Base-by-base conservation (phyloP, 768 basidiomycete species). In the Pleurotus citrinopileatus region DNA sequence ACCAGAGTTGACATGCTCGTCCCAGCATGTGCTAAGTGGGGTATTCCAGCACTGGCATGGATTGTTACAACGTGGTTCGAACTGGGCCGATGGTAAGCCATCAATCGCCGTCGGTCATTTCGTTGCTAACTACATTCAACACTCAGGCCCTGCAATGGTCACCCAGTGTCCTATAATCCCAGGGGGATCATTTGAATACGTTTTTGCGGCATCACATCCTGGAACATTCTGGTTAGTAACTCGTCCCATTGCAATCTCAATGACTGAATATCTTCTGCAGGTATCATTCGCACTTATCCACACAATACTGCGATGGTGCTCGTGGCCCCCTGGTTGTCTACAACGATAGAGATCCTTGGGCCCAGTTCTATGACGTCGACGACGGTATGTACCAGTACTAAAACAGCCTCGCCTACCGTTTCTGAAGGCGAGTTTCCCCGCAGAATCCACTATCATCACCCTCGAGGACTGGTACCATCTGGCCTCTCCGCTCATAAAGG, bases 371-470 rank as follows among this genome's bases (percentile, higher is more conserved):
- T 53, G 62, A 62, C 40, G 56, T 63, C 28, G 61, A 62, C 40
- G 34, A 53, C 22, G 29, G 22, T 47, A 25, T 27, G 53, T 26
- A 28, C 2, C n/a, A n/a, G n/a, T n/a, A n/a, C n/a, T n/a, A n/a
- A n/a, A n/a, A n/a, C n/a, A n/a, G n/a, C n/a, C n/a, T n/a, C n/a
- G n/a, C n/a, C n/a, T n/a, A n/a, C n/a, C n/a, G n/a, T n/a, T n/a
- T n/a, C n/a, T n/a, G n/a, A n/a, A n/a, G n/a, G n/a, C n/a, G n/a
- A n/a, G n/a, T n/a, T n/a, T 19, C 10, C 38, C 7, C 17, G 12
- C 52, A 78, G 63, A 73, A 56, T 62, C 67, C n/a, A 82, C 80
- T 6, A 61, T 82, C 27, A 71, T 76, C 29, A 73, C 73, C 1
- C 60, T 76, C 1, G 67, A 66, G 10, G 73, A 74, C 51, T 74